Conservation (phyloP, 1,284 basidiomycete species). For the Neolentinus lepideus region DNA sequence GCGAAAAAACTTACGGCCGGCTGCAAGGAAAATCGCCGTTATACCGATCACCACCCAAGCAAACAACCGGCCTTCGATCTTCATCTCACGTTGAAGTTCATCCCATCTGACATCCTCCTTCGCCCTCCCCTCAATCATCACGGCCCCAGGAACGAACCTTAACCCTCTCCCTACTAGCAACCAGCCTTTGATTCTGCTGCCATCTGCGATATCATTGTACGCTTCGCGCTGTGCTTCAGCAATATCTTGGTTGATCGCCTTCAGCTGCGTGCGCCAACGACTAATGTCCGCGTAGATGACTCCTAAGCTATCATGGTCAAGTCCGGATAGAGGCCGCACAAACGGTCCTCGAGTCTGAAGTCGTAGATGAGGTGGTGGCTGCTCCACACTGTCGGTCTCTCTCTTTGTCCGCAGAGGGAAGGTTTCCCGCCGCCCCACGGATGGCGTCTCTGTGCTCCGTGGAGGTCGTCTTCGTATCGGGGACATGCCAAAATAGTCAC, state of each 20-base stretch:
- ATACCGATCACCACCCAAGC: slow-evolving; percentile 53
- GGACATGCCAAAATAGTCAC: background rate
- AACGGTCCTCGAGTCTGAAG: slow-evolving; percentile 64
- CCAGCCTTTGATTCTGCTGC: slow-evolving; percentile 66
- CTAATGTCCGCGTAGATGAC: slow-evolving; percentile 61
- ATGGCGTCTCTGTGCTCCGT: slow-evolving; percentile 12
- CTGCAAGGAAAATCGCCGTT: slow-evolving; percentile 43
- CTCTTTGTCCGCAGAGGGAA: slow-evolving; percentile 44
- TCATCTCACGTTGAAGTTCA: slow-evolving; percentile 57
- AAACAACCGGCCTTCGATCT: slow-evolving; percentile 30
- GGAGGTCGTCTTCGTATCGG: slow-evolving; percentile 3
- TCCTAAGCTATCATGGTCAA: slow-evolving; percentile 58
- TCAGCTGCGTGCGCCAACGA: slow-evolving; percentile 59
- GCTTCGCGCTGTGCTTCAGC: slow-evolving; percentile 53
- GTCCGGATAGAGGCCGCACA: slow-evolving; percentile 61
- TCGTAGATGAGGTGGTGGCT: slow-evolving; percentile 48
- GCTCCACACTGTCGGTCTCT: background rate
- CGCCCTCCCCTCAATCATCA: slow-evolving; percentile 67
- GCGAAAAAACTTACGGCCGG: slow-evolving; percentile 45
- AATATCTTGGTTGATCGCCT: slow-evolving; percentile 66
- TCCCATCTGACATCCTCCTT: slow-evolving; percentile 81
- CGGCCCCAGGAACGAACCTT: slow-evolving; percentile 51
- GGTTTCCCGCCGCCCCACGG: slow-evolving; percentile 47
- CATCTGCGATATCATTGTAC: slow-evolving; percentile 66
- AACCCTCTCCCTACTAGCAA: slow-evolving; percentile 67